Evolutionary conservation across 169 alveolate genomes (phyloP).

Genomic region (Eimeria necatrix): DNA sequence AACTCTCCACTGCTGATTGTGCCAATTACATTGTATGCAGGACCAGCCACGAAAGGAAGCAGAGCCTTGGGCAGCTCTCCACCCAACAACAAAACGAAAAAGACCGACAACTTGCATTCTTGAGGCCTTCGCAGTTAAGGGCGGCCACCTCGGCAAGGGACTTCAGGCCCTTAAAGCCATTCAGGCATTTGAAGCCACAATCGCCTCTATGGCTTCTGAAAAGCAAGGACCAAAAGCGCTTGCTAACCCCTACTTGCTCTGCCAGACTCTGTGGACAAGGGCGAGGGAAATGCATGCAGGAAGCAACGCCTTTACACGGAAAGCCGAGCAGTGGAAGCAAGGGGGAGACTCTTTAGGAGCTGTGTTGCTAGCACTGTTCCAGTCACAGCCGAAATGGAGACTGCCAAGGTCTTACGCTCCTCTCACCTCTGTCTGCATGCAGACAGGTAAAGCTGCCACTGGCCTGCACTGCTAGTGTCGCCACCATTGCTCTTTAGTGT

Average conservation of each 20-base stretch:
- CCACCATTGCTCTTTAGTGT: too few relatives aligned
- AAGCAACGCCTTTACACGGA: background rate
- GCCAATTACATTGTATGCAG: too few relatives aligned
- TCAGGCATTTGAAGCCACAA: background rate
- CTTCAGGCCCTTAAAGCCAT: background rate
- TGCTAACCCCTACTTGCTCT: background rate
- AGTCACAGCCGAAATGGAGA: background rate
- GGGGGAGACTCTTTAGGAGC: background rate
- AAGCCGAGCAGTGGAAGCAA: background rate
- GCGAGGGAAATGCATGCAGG: background rate
- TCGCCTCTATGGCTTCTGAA: background rate
- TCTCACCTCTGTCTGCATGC: conserved; percentile 14
- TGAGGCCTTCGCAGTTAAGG: background rate
- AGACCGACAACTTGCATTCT: too few relatives aligned
- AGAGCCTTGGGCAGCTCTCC: background rate
- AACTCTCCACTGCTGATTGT: too few relatives aligned
- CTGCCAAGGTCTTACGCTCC: background rate
- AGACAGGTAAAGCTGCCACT: background rate
- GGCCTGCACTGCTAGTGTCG: too few relatives aligned
- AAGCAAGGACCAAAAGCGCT: background rate
- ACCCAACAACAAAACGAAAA: background rate
- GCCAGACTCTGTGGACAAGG: background rate
- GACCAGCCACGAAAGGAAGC: too few relatives aligned
- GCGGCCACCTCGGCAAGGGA: background rate
- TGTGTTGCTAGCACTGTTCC: background rate